These are phyloP conservation scores for barley (Hordeum vulgare) DNA, from an alignment of 176 grass and related monocot species.

Conservation along the genomic window DNA sequence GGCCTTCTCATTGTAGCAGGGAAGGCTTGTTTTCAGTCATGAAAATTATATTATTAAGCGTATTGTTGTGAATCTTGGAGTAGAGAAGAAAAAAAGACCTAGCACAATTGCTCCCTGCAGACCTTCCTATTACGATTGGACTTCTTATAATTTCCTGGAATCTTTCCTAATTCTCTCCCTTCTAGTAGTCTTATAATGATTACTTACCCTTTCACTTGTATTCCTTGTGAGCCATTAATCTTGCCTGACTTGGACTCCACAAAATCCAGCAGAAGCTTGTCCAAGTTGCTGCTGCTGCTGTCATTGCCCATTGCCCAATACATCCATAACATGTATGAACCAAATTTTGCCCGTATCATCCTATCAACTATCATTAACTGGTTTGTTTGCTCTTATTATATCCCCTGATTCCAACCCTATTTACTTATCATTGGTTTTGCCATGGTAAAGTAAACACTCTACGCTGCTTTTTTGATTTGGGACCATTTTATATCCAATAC, in stretches of 20 bases:
- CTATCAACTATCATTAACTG: background rate
- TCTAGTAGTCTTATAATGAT: background rate
- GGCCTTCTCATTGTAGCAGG: background rate
- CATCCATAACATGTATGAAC: background rate
- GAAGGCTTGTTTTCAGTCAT: background rate
- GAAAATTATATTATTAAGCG: background rate
- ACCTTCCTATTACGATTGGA: background rate
- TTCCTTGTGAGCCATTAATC: background rate
- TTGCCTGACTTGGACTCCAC: background rate
- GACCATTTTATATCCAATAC: background rate
- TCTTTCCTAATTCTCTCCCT: background rate
- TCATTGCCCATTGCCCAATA: background rate
- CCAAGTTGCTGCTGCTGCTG: background rate
- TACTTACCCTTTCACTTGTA: background rate
- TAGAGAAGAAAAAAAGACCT: background rate
- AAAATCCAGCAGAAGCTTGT: background rate
- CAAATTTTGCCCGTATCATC: conserved; percentile 10
- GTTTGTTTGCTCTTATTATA: background rate
- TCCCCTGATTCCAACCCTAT: background rate
- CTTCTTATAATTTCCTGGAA: background rate
- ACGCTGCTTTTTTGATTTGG: background rate
- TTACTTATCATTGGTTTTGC: background rate
- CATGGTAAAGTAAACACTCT: background rate
- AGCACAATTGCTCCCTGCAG: background rate
- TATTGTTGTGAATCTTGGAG: background rate